Conservation (phyloP, 345 rosid genomes). For the Lumnitzera littorea region DNA sequence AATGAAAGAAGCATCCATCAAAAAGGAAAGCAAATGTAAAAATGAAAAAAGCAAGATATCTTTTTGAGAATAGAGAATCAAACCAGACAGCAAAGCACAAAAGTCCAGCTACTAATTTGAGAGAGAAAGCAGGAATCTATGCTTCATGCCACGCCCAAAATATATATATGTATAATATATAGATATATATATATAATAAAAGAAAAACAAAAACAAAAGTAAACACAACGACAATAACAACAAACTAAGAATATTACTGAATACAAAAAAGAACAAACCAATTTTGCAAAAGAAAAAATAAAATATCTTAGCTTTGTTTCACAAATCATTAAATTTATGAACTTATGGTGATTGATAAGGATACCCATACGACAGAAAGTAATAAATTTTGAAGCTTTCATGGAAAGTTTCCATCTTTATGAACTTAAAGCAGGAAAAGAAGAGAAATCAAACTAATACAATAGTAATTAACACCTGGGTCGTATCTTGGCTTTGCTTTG, state of each 20-base stretch:
- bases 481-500: too few species aligned
- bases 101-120: constrained; percentile 14
- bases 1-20: constrained; percentile 7
- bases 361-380: constrained; percentile 47
- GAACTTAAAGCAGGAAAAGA: too few species aligned
- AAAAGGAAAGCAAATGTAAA: constrained; percentile 11
- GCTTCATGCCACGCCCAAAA: neutral
- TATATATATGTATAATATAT: constrained; percentile 4
- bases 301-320: constrained; percentile 16
- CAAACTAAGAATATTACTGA: constrained; percentile 39
- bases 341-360: constrained; percentile 47
- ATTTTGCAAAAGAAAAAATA: constrained; percentile 21
- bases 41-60: constrained; percentile 9
- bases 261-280: constrained; percentile 49
- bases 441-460: too few species aligned
- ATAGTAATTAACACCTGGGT: too few species aligned
- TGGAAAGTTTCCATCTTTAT: too few species aligned
- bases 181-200: neutral
- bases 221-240: constrained; percentile 21
- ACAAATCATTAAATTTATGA: constrained; percentile 49
- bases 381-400: neutral
- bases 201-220: constrained; percentile 12
- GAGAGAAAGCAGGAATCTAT: constrained; percentile 10
- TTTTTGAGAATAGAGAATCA: constrained; percentile 13
- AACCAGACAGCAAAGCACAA: constrained; percentile 7